Evolutionary conservation across 768 basidiomycete genomes (phyloP).

Genomic region (Mrakia blollopis): DNA sequence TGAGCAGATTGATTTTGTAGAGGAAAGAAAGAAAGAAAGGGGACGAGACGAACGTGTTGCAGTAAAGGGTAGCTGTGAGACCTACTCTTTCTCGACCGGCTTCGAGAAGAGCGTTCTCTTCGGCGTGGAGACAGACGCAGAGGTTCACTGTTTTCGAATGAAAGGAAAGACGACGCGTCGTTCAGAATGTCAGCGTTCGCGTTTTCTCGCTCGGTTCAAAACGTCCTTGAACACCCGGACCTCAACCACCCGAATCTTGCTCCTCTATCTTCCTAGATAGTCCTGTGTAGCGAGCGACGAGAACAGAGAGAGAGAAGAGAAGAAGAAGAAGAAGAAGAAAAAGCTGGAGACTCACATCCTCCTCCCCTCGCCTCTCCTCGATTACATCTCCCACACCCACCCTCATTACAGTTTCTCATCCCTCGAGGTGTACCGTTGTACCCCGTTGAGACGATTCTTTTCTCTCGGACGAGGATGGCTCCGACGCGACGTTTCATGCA

Average conservation of each 20-base stretch:
- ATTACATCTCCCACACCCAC: constrained; percentile 78
- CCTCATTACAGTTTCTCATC: constrained; percentile 80
- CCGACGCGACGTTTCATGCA: constrained; percentile 98
- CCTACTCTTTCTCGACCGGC: constrained; percentile 84
- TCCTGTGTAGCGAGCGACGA: too few relatives aligned
- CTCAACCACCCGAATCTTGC: too few relatives aligned
- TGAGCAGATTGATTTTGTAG: neutral
- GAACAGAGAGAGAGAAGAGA: neutral
- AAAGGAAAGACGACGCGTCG: neutral
- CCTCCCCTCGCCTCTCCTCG: constrained; percentile 53
- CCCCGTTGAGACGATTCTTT: constrained; percentile 49
- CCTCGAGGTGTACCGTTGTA: constrained; percentile 97
- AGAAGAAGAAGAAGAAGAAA: neutral
- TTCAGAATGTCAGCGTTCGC: neutral
- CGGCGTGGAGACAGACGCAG: constrained; percentile 93
- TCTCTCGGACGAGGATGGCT: constrained; percentile 76
- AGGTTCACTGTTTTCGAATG: constrained; percentile 56
- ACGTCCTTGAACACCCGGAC: too few relatives aligned
- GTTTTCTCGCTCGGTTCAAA: too few relatives aligned
- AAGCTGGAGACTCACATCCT: constrained; percentile 46
- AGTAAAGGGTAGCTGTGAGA: constrained; percentile 73
- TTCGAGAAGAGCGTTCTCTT: constrained; percentile 94
- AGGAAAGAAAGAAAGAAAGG: neutral
- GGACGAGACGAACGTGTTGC: constrained; percentile 74
- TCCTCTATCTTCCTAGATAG: too few relatives aligned